These are phyloP conservation scores for Camellia lanceoleosa DNA, from an alignment of 148 eudicot genomes.

Conservation along the genomic window DNA sequence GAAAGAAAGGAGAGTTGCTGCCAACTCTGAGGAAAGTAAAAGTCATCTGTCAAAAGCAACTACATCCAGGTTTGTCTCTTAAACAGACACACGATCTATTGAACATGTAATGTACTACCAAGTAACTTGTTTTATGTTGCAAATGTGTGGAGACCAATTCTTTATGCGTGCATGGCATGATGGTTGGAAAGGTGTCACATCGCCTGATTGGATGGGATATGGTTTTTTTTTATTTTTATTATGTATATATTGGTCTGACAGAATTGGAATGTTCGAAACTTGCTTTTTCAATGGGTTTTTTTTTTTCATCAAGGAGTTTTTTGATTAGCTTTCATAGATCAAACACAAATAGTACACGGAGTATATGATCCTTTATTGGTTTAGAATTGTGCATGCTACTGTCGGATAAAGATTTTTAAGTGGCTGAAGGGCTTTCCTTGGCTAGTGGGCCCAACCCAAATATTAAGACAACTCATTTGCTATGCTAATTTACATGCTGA, in stretches of 20 bases:
- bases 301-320: background rate
- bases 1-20: conserved; percentile 56
- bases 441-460: background rate
- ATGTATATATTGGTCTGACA: background rate
- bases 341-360: background rate
- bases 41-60: conserved; percentile 78
- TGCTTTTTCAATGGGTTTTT: background rate
- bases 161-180: background rate
- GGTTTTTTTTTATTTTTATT: background rate
- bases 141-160: background rate
- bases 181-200: background rate
- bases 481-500: background rate
- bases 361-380: conserved; percentile 1
- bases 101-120: background rate
- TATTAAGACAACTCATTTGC: background rate
- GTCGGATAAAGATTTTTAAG: background rate
- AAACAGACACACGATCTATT: background rate
- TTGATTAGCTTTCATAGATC: background rate
- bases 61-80: conserved; percentile 64
- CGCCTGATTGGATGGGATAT: background rate
- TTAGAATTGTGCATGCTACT: background rate
- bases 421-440: background rate
- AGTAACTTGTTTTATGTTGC: background rate
- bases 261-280: background rate
- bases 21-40: conserved; percentile 52